Evolutionary conservation across 169 alveolate species (phyloP).

Genomic region (Plasmodium berghei): DNA sequence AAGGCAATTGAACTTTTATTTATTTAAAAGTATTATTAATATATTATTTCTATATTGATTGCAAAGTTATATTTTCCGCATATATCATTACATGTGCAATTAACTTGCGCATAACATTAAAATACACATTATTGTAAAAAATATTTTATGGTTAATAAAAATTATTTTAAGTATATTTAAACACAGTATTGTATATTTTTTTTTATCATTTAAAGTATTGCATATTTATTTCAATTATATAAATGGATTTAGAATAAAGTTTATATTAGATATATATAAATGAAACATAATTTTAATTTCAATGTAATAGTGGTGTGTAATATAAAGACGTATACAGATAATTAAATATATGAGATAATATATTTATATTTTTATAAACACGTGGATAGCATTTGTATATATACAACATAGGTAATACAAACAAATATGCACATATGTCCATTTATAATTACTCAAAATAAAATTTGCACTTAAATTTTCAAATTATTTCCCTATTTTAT

Average conservation of each 20-base stretch:
- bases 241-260: constrained; percentile 1
- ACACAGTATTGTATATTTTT: neutral
- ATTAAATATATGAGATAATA: neutral
- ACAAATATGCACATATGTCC: constrained; percentile 13
- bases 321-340: neutral
- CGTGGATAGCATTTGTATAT: constrained; percentile 9
- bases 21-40: neutral
- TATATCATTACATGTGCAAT: neutral
- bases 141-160: too few species aligned
- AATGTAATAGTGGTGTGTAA: neutral
- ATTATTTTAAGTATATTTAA: neutral
- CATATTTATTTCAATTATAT: constrained; percentile 25
- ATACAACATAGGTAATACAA: constrained; percentile 4
- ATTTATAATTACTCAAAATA: constrained; percentile 34
- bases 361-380: neutral
- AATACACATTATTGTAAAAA: too few species aligned
- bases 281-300: constrained; percentile 23
- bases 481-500: constrained; percentile 9
- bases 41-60: neutral
- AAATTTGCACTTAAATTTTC: constrained; percentile 38
- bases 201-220: neutral
- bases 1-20: constrained; percentile 1
- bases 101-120: too few species aligned
- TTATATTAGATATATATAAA: constrained; percentile 15
- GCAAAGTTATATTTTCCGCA: too few species aligned